Evolutionary conservation across 1,284 basidiomycete genomes (phyloP), one percentile per base, ranked within the genome.

Genomic region (Exobasidium rhododendri): DNA sequence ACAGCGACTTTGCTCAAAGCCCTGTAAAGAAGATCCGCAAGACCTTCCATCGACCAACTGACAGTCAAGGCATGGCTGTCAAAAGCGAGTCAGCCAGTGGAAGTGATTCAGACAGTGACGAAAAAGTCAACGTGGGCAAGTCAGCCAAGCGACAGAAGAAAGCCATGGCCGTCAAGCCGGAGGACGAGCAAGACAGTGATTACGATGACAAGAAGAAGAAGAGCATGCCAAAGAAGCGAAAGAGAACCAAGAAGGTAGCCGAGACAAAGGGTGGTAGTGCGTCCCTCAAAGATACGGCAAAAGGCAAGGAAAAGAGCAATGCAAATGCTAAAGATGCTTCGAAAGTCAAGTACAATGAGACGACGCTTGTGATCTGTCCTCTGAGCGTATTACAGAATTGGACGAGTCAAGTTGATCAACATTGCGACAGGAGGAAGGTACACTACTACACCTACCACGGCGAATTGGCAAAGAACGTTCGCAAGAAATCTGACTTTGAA

Each of bases 381-480:
- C 84, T 94, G 20, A 92, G 90, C 0, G 86, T 94, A 1, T 80
- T 94, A 4, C 91, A 89, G 13, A 94, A 94, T 73, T 94, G 92
- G 92, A 88, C 90, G 73, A 88, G 87, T 64, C 54, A 47, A 40
- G 35, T 40, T 7, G 35, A 62, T 40, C 40, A 47, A 44, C 63
- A 65, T 30, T 40, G 31, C 24, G 35, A 40, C 17, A 7, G 10
- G 7, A 40, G 17, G 17, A 40, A 40, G 17, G 92, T 58, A 91
- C 93, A 68, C 86, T 89, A 59, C 66, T 66, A 53, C 66, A 69
- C 43, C 67, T 81, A 80, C 10, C 82, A 82, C 24, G 86, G 85
- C 4, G 81, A 81, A 1, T 73, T 84, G 4, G 85, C 83, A n/a
- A 81, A 84, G 40, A 83, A 89, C 31, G 80, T 94, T 14, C 51